A percentile compares a stretch with the other conserved stretches of the same genome.
These are phyloP conservation scores for Fusarium metavorans DNA, from an alignment of 2,329 filamentous ascomycete species.

Conservation along the genomic window DNA sequence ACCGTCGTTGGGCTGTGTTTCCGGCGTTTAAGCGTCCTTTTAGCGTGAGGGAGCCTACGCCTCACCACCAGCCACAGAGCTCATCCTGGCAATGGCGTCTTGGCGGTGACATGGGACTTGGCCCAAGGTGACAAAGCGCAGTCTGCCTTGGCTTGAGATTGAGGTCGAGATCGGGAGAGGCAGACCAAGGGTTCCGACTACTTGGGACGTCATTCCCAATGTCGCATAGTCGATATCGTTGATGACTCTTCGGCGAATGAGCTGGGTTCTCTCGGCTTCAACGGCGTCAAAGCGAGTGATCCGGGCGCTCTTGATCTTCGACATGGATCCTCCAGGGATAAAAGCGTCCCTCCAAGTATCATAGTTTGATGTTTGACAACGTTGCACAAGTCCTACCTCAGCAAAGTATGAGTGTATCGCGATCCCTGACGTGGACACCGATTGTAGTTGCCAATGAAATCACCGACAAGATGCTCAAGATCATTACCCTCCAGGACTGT, in stretches of 20 bases:
- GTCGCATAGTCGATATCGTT: not conserved
- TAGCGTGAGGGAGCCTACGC: conserved; percentile 35
- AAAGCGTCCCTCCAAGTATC: not conserved
- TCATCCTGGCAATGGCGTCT: not conserved
- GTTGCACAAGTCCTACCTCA: not conserved
- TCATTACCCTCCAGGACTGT: not conserved
- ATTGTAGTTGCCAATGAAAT: not conserved
- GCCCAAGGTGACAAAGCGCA: conserved; percentile 9
- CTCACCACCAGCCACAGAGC: conserved; percentile 5
- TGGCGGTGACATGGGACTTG: not conserved
- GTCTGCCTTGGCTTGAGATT: conserved; percentile 14
- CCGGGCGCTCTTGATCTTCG: not conserved
- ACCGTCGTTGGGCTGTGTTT: not conserved
- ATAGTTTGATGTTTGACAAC: not conserved
- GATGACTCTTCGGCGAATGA: not conserved
- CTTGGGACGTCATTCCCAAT: not conserved
- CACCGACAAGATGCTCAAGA: not conserved
- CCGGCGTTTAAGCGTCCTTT: not conserved
- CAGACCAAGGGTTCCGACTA: not conserved
- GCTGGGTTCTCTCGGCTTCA: not conserved
- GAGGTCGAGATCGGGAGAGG: not conserved
- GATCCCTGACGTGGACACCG: not conserved
- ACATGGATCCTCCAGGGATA: not conserved
- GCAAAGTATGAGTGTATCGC: not conserved
- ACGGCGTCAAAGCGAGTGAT: not conserved